phyloP scores from a whole-genome alignment of 352 stramenopile genomes.

The Hyaloperonospora brassicae region DNA sequence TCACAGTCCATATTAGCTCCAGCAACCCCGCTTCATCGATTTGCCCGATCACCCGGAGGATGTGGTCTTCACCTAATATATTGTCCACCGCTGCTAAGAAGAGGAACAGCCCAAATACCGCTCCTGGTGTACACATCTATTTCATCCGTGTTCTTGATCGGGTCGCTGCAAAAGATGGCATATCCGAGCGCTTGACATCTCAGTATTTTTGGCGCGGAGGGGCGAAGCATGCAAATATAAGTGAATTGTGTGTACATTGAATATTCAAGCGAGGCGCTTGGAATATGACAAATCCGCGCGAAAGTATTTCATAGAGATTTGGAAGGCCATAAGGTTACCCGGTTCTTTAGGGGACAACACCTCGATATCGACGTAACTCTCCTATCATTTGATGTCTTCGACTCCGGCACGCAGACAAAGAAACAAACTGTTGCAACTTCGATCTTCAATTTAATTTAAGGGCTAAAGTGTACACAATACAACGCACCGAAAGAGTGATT shows the following conservation, averaged over 20 bases:
- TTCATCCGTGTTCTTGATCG: conserved; percentile 25
- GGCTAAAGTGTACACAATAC: conserved; percentile 2
- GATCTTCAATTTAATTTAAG: conserved; percentile 1
- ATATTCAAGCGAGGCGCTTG: conserved; percentile 14
- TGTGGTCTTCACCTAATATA: neutral
- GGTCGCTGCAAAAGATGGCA: no score
- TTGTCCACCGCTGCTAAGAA: no score
- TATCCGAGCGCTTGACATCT: no score
- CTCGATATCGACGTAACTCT: no score
- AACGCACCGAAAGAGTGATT: conserved; percentile 7
- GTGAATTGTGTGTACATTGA: conserved; percentile 1
- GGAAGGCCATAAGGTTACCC: conserved; percentile 5
- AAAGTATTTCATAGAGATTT: neutral
- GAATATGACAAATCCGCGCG: conserved; percentile 15
- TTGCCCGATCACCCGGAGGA: no score
- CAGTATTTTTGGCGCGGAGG: no score
- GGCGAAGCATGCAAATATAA: no score
- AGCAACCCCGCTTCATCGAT: conserved; percentile 4
- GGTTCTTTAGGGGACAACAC: conserved; percentile 10
- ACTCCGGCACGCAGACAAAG: conserved; percentile 7
- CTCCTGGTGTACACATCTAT: conserved; percentile 9
- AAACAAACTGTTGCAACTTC: neutral
- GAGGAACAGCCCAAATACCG: neutral
- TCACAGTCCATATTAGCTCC: neutral
- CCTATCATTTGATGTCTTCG: no score